phyloP scores from a whole-genome alignment of 768 basidiomycete genomes.

The Amanita thiersii region DNA sequence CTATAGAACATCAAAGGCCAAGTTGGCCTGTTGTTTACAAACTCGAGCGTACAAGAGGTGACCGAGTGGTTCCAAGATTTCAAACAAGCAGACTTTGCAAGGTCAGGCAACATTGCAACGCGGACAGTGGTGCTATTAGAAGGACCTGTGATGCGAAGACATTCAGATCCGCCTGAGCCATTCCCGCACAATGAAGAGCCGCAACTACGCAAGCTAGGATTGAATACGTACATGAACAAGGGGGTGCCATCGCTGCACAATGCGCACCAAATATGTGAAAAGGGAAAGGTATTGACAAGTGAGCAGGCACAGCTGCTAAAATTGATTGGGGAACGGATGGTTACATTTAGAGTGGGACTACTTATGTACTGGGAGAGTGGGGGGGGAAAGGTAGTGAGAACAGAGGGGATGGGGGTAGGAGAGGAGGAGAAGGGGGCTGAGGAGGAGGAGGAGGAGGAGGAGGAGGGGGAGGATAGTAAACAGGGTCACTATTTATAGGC shows the following conservation, averaged over 20 bases:
- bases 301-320: slow-evolving; percentile 94
- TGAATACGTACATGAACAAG: slow-evolving; percentile 74
- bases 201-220: slow-evolving; percentile 86
- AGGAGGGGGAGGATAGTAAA: slow-evolving; percentile 24
- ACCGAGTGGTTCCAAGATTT: slow-evolving; percentile 92
- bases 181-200: slow-evolving; percentile 98
- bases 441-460: slow-evolving; percentile 25
- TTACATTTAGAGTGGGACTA: slow-evolving; percentile 68
- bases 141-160: slow-evolving; percentile 78
- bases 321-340: slow-evolving; percentile 85
- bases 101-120: slow-evolving; percentile 74
- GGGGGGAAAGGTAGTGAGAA: slow-evolving; percentile 54
- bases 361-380: slow-evolving; percentile 66
- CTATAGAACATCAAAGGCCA: slow-evolving; percentile 88
- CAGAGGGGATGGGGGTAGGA: slow-evolving; percentile 37
- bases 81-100: slow-evolving; percentile 84
- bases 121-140: slow-evolving; percentile 68
- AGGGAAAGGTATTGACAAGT: slow-evolving; percentile 69
- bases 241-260: slow-evolving; percentile 81
- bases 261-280: slow-evolving; percentile 78
- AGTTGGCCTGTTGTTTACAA: slow-evolving; percentile 89
- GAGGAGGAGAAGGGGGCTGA: slow-evolving; percentile 25
- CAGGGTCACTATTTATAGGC: neutral
- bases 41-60: slow-evolving; percentile 84
- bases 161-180: slow-evolving; percentile 76